phyloP scores from a whole-genome alignment of 2,329 filamentous ascomycete species.

The Pleochaeta shiraiana region DNA sequence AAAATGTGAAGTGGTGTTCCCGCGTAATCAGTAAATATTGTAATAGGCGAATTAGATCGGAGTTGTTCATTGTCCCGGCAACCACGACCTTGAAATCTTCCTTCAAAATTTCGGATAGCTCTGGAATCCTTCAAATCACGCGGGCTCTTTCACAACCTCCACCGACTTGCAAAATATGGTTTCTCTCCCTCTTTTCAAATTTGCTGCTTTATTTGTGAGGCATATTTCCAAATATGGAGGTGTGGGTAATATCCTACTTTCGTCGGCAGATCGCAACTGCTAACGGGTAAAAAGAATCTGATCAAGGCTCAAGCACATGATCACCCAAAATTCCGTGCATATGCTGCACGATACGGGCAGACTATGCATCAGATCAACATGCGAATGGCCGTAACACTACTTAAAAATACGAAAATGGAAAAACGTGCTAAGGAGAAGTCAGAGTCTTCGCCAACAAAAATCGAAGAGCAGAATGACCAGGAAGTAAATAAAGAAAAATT shows the following conservation, averaged over 20 bases:
- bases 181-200: constrained; percentile 43
- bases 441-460: constrained; percentile 41
- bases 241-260: constrained; percentile 23
- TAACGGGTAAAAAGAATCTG: constrained; percentile 28
- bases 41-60: no score
- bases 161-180: constrained; percentile 27
- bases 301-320: constrained; percentile 45
- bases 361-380: constrained; percentile 45
- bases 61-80: not conserved
- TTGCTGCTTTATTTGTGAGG: constrained; percentile 38
- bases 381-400: constrained; percentile 35
- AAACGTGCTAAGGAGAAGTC: constrained; percentile 37
- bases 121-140: no score
- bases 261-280: not conserved
- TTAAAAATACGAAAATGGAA: constrained; percentile 35
- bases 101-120: not conserved
- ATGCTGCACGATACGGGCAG: constrained; percentile 40
- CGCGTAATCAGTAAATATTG: no score
- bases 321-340: constrained; percentile 34
- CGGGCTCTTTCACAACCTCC: no score
- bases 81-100: not conserved
- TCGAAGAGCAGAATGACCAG: constrained; percentile 34
- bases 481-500: constrained; percentile 23
- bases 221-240: constrained; percentile 49
- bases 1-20: no score